Percentiles rank a stretch among this genome's conserved stretches.
These are phyloP conservation scores for Striga asiatica DNA, from an alignment of 257 asterid species.

Conservation along the genomic window DNA sequence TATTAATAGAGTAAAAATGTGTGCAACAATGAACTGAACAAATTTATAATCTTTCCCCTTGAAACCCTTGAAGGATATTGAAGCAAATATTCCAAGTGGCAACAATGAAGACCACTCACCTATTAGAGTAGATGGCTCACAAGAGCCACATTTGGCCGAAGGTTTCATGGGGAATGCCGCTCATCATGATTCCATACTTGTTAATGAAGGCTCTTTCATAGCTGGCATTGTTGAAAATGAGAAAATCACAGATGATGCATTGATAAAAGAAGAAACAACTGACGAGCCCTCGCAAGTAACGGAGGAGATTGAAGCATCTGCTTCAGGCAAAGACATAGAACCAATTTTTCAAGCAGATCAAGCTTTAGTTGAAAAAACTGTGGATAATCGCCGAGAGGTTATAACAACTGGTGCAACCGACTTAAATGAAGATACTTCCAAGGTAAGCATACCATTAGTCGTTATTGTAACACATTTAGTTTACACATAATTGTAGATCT, in stretches of 20 bases:
- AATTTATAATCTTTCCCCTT: neutral
- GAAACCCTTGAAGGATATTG: conserved; percentile 14
- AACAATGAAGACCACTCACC: too few species aligned
- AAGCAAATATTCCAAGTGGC: conserved; percentile 14
- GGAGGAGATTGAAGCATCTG: conserved; percentile 5
- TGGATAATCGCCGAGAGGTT: too few species aligned
- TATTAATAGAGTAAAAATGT: neutral
- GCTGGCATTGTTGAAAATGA: neutral
- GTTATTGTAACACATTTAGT: neutral
- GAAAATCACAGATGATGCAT: neutral
- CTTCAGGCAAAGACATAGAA: conserved; percentile 12
- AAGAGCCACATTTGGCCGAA: conserved; percentile 8
- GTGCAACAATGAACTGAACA: neutral
- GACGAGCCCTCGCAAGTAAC: neutral
- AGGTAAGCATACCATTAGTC: neutral
- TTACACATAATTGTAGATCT: neutral
- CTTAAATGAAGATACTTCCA: neutral
- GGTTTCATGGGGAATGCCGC: conserved; percentile 1
- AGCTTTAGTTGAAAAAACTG: conserved; percentile 3
- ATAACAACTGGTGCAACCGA: neutral
- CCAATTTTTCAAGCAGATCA: conserved; percentile 15
- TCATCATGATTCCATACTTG: conserved; percentile 3
- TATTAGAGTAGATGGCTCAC: conserved; percentile 15
- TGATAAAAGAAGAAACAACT: conserved; percentile 8
- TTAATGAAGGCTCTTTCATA: neutral